These are phyloP conservation scores for Komagataella pastoris DNA, from an alignment of 805 yeast genomes.

Conservation along the genomic window DNA sequence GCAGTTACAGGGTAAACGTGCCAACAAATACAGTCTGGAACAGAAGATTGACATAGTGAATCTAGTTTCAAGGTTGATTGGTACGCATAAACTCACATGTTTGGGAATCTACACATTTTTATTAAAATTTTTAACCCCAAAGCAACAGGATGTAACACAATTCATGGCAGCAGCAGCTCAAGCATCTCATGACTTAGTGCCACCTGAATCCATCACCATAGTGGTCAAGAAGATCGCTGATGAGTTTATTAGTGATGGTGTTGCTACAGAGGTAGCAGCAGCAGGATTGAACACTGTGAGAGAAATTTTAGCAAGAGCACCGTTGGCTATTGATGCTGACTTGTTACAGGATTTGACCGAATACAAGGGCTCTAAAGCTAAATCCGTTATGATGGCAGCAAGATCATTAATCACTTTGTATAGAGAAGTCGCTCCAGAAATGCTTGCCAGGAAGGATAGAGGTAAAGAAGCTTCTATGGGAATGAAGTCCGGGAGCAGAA, in stretches of 20 bases:
- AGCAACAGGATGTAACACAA: slow-evolving; percentile 88
- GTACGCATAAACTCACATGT: slow-evolving; percentile 87
- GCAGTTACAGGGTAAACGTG: slow-evolving; percentile 58
- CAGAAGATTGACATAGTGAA: slow-evolving; percentile 85
- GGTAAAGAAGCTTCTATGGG: slow-evolving; percentile 88
- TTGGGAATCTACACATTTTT: slow-evolving; percentile 83
- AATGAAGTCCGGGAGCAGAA: slow-evolving; percentile 46
- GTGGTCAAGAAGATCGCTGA: slow-evolving; percentile 89
- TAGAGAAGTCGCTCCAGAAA: slow-evolving; percentile 93
- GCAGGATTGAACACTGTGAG: slow-evolving; percentile 95
- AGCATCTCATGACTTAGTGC: slow-evolving; percentile 92
- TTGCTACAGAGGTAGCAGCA: slow-evolving; percentile 93
- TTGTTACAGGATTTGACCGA: slow-evolving; percentile 81
- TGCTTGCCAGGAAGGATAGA: slow-evolving; percentile 82
- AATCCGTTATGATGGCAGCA: slow-evolving; percentile 92
- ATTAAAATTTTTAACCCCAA: slow-evolving; percentile 84
- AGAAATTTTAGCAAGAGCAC: slow-evolving; percentile 87
- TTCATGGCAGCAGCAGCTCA: slow-evolving; percentile 96
- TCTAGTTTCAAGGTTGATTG: slow-evolving; percentile 76
- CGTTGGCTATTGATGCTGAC: slow-evolving; percentile 83
- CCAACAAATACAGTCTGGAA: slow-evolving; percentile 66
- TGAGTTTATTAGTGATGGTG: slow-evolving; percentile 97
- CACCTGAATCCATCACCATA: slow-evolving; percentile 78
- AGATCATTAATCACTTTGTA: slow-evolving; percentile 73
- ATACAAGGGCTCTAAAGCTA: slow-evolving; percentile 87